A percentile compares a stretch with the other conserved stretches of the same genome.
These are phyloP conservation scores for Scenedesmus sp. DNA, from an alignment of 163 green algal species.

Conservation along the genomic window DNA sequence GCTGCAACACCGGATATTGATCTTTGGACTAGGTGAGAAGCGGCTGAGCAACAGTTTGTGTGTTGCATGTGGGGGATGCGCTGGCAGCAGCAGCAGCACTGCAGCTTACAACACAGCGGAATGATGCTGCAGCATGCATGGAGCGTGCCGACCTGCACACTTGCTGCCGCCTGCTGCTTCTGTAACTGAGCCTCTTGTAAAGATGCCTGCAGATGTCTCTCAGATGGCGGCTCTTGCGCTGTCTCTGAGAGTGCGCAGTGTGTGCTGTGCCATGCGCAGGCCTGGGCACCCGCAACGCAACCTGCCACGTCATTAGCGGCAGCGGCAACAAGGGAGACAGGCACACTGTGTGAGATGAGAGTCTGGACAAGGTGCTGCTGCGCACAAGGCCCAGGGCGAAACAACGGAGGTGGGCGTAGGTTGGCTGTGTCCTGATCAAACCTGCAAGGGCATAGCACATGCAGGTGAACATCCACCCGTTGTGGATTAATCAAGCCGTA, in stretches of 20 bases:
- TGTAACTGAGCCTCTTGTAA: too few species aligned
- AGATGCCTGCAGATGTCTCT: too few species aligned
- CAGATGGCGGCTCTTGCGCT: too few species aligned
- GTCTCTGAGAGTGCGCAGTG: neutral
- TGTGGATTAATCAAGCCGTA: too few species aligned
- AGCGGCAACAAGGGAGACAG: slow-evolving; percentile 51
- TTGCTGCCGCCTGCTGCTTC: too few species aligned
- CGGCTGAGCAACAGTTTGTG: neutral
- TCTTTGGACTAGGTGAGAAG: slow-evolving; percentile 53
- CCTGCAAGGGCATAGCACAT: too few species aligned
- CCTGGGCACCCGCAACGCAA: neutral
- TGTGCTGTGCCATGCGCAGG: neutral
- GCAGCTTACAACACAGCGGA: neutral
- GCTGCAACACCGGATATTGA: slow-evolving; percentile 34
- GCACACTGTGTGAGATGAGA: slow-evolving; percentile 12
- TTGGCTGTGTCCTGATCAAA: too few species aligned
- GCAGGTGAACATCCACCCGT: too few species aligned
- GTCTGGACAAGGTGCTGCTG: neutral
- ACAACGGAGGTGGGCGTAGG: neutral
- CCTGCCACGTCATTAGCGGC: slow-evolving; percentile 57
- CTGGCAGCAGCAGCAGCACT: neutral
- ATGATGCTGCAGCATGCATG: neutral
- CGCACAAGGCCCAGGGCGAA: neutral
- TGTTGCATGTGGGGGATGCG: too few species aligned
- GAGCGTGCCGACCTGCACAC: neutral